Percentiles rank a stretch among this genome's conserved stretches.
Conservation (phyloP, 2,329 filamentous ascomycete species). For the Diaporthe ilicicola region DNA sequence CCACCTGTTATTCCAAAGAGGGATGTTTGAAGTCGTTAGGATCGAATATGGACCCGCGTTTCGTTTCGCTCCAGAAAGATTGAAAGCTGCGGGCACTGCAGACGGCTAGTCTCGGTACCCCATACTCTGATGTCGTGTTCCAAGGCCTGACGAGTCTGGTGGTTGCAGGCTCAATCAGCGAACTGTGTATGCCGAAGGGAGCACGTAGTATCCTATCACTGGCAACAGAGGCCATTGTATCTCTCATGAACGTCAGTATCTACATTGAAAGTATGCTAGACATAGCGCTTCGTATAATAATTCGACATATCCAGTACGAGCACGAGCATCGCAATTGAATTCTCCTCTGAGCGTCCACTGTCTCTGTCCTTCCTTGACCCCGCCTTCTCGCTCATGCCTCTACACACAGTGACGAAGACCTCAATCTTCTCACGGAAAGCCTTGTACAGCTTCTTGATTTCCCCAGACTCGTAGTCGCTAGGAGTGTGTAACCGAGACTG, state of each 20-base stretch:
- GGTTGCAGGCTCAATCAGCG: neutral
- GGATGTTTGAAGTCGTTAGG: neutral
- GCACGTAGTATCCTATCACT: neutral
- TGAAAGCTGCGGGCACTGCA: no score
- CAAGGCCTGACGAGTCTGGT: neutral
- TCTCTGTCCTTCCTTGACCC: conserved; percentile 43
- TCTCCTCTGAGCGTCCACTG: conserved; percentile 55
- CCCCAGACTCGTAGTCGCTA: conserved; percentile 43
- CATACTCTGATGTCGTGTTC: neutral
- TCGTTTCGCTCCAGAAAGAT: neutral
- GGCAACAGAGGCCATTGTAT: neutral
- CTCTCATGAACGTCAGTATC: neutral
- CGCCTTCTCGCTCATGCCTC: conserved; percentile 71
- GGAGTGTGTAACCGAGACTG: conserved; percentile 50
- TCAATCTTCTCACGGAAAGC: conserved; percentile 76
- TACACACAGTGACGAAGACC: conserved; percentile 78
- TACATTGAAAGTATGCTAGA: neutral
- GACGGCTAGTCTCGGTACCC: no score
- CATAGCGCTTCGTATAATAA: conserved; percentile 59
- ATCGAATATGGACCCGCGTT: neutral
- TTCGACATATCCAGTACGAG: conserved; percentile 75
- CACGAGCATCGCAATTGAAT: conserved; percentile 73
- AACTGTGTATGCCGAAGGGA: neutral
- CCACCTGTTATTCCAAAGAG: neutral
- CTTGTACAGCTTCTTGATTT: conserved; percentile 62